Conservation (phyloP, 2,329 filamentous ascomycete genomes). For the Grosmannia huntii region DNA sequence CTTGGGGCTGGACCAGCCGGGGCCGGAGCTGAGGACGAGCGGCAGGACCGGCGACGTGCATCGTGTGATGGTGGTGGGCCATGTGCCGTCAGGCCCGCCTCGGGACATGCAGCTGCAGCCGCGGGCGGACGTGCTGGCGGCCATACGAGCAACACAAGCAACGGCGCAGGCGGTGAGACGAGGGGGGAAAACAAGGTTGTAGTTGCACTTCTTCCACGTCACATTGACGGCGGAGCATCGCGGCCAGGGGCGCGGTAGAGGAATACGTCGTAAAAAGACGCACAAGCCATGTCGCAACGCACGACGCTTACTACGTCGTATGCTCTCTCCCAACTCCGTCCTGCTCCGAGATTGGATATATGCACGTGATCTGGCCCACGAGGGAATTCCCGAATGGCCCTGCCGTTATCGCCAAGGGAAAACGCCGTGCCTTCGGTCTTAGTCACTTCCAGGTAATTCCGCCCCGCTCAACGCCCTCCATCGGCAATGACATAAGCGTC, state of each 20-base stretch:
- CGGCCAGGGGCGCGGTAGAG: background rate
- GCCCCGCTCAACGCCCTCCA: background rate
- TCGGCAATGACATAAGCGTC: background rate
- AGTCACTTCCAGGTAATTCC: background rate
- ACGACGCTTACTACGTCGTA: background rate
- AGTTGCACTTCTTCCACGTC: background rate
- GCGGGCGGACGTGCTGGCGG: constrained; percentile 26
- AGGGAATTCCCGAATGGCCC: background rate
- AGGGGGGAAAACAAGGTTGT: background rate
- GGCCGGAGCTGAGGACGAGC: constrained; percentile 36
- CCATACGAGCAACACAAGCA: background rate
- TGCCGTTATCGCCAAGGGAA: background rate
- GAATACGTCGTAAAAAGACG: background rate
- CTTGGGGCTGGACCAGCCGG: constrained; percentile 44
- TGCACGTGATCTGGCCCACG: background rate
- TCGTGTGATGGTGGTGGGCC: constrained; percentile 41
- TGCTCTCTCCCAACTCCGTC: background rate
- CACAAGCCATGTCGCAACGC: background rate
- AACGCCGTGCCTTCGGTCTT: background rate
- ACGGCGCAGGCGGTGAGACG: background rate
- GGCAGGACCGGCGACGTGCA: constrained; percentile 43
- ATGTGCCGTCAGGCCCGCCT: constrained; percentile 37
- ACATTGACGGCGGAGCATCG: no score
- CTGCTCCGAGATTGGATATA: background rate
- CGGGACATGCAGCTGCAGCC: constrained; percentile 38